Evolutionary conservation across 352 stramenopile species (phyloP).

Genomic region (Globisporangium carolinianum): DNA sequence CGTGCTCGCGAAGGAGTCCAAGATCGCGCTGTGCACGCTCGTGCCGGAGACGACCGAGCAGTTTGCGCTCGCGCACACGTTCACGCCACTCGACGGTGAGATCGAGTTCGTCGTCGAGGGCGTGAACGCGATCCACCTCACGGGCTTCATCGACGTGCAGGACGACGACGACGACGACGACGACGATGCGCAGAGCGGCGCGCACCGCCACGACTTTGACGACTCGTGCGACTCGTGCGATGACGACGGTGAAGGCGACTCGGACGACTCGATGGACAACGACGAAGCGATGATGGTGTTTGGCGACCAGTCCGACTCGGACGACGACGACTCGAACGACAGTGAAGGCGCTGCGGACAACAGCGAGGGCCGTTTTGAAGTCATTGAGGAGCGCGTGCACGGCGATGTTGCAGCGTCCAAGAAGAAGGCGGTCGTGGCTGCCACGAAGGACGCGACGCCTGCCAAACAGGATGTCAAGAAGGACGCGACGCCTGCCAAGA

Average conservation of each 20-base stretch:
- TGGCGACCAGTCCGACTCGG: constrained; percentile 26
- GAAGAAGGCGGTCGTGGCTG: constrained; percentile 26
- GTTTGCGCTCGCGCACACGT: constrained; percentile 73
- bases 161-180: constrained; percentile 69
- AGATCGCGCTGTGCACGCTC: constrained; percentile 76
- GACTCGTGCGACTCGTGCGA: constrained; percentile 16
- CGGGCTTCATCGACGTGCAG: constrained; percentile 72
- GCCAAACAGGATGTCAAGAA: constrained; percentile 24
- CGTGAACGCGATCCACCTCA: constrained; percentile 74
- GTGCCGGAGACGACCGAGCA: constrained; percentile 50
- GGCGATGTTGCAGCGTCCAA: constrained; percentile 23
- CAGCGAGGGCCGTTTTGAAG: constrained; percentile 53
- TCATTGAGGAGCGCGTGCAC: constrained; percentile 66
- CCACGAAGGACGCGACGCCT: constrained; percentile 16
- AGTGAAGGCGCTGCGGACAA: constrained; percentile 34
- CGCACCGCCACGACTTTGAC: constrained; percentile 36
- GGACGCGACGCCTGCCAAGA: constrained; percentile 21
- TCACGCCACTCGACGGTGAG: constrained; percentile 65
- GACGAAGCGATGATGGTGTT: constrained; percentile 67
- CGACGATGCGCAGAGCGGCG: constrained; percentile 38
- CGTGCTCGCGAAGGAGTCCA: constrained; percentile 54
- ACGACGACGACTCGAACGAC: constrained; percentile 41
- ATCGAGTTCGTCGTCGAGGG: constrained; percentile 70
- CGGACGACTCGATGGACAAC: constrained; percentile 34
- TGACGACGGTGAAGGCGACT: constrained; percentile 25